A percentile compares a stretch with the other conserved stretches of the same genome.
These are phyloP conservation scores for Mycena albidolilacea DNA, from an alignment of 768 basidiomycete species.

Conservation along the genomic window DNA sequence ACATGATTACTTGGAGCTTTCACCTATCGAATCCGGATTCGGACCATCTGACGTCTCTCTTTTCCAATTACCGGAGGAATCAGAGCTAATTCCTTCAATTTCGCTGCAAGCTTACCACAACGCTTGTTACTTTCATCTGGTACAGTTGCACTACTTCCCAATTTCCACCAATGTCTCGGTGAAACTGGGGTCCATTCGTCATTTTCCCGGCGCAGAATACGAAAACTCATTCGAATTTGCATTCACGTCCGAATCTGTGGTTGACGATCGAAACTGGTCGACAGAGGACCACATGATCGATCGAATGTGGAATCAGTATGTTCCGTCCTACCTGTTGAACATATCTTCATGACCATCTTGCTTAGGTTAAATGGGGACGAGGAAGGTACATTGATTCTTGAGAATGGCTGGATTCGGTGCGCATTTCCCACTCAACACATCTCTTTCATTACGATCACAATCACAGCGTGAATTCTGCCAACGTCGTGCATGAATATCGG, in stretches of 20 bases:
- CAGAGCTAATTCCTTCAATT: background rate
- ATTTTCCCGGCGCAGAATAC: background rate
- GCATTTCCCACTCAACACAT: background rate
- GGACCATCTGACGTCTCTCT: background rate
- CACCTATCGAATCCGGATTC: too few species aligned
- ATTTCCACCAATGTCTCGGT: background rate
- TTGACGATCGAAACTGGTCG: background rate
- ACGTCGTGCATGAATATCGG: slow-evolving; percentile 3
- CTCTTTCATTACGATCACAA: background rate
- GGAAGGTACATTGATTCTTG: too few species aligned
- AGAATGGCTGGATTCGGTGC: slow-evolving; percentile 12
- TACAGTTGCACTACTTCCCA: background rate
- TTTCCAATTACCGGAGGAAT: background rate
- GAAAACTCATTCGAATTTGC: slow-evolving; percentile 2
- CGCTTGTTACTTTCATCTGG: slow-evolving; percentile 10
- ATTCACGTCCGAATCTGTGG: background rate
- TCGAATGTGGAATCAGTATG: background rate
- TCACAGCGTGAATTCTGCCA: background rate
- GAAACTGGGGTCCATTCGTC: slow-evolving; percentile 1
- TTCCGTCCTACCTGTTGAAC: background rate
- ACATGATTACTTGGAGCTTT: too few species aligned
- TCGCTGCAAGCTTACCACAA: slow-evolving; percentile 7
- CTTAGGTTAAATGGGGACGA: background rate
- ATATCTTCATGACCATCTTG: background rate
- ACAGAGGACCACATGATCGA: background rate